Conservation (phyloP, 306 rosid genomes). For the Acmispon strigosus region DNA sequence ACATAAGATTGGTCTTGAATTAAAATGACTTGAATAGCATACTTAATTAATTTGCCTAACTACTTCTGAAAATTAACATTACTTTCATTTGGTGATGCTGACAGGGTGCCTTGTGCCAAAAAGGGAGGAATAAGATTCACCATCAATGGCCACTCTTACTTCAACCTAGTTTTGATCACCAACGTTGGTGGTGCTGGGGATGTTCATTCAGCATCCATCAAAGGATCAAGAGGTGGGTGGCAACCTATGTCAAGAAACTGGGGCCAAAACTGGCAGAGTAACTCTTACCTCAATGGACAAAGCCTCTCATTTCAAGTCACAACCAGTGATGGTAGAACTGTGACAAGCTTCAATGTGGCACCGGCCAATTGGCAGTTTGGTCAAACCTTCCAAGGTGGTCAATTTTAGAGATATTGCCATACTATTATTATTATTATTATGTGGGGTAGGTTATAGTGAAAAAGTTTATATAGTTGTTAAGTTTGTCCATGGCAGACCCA, state of each 20-base stretch:
- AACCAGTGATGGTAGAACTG: conserved; percentile 70
- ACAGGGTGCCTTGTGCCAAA: conserved; percentile 70
- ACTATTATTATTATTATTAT: neutral
- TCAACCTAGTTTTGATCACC: conserved; percentile 82
- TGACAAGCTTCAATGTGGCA: conserved; percentile 53
- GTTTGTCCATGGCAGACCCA: neutral
- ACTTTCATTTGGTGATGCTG: neutral
- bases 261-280: conserved; percentile 98
- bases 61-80: neutral
- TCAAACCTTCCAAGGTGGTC: conserved; percentile 68
- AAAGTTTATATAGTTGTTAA: conserved; percentile 17
- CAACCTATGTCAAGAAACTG: conserved; percentile 85
- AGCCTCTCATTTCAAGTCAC: conserved; percentile 79
- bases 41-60: neutral
- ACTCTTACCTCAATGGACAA: conserved; percentile 74
- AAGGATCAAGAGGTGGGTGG: conserved; percentile 78
- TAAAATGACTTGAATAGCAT: neutral
- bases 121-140: conserved; percentile 95
- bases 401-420: conserved; percentile 35
- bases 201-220: conserved; percentile 66
- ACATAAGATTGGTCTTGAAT: neutral
- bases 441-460: neutral
- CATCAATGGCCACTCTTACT: conserved; percentile 86
- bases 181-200: conserved; percentile 91
- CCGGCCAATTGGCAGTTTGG: conserved; percentile 80